Percentiles rank a stretch among this genome's conserved stretches.
These are phyloP conservation scores for Sporothrix schenckii DNA, from an alignment of 2,329 filamentous ascomycete genomes.

Conservation along the genomic window DNA sequence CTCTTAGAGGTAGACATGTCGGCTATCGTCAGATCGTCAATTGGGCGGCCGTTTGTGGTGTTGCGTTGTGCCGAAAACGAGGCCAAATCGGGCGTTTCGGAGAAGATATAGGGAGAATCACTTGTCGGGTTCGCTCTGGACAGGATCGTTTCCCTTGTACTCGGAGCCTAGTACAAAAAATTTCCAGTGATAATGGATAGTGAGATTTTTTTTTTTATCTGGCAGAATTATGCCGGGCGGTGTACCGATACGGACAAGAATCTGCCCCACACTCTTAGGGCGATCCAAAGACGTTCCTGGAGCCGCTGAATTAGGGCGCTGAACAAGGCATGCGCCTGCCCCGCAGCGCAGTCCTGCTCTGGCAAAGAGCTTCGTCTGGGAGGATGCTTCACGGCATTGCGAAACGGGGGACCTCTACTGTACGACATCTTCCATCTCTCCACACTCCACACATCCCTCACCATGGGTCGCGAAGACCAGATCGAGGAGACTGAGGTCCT, in stretches of 20 bases:
- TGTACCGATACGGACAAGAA: conserved; percentile 35
- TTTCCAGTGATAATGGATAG: conserved; percentile 25
- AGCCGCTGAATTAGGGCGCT: neutral
- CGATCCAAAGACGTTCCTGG: conserved; percentile 1
- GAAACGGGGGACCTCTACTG: neutral
- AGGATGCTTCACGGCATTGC: neutral
- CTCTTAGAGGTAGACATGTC: conserved; percentile 55
- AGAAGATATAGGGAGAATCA: neutral
- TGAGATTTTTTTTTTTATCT: conserved; percentile 30
- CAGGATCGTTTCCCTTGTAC: conserved; percentile 20
- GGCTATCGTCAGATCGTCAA: neutral
- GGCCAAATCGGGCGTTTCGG: conserved; percentile 1
- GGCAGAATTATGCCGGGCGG: conserved; percentile 43
- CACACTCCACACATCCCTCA: conserved; percentile 11
- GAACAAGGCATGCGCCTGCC: conserved; percentile 20
- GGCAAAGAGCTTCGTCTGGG: neutral
- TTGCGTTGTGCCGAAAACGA: conserved; percentile 21
- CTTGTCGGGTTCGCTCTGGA: conserved; percentile 12
- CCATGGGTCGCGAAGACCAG: conserved; percentile 81
- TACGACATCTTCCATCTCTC: neutral
- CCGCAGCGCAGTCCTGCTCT: conserved; percentile 23
- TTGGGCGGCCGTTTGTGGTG: conserved; percentile 28
- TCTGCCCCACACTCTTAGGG: conserved; percentile 16
- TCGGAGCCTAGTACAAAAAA: conserved; percentile 28
- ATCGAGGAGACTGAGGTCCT: conserved; percentile 95